These are phyloP conservation scores for Nannochloropsis gaditana DNA, from an alignment of 108 stramenopile genomes.

Conservation along the genomic window DNA sequence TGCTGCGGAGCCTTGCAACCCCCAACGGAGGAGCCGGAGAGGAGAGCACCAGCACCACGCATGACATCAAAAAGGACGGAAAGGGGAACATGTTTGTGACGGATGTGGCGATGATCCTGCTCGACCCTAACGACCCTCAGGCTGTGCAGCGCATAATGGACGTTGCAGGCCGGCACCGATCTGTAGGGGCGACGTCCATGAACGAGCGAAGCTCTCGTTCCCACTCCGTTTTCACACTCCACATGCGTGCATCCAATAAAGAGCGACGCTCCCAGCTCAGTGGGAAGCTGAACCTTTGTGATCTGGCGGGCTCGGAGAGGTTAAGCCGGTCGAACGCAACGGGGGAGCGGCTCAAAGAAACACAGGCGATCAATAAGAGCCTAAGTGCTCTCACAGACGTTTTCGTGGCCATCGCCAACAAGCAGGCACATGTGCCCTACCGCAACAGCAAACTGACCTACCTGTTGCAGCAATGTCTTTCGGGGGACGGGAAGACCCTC, in stretches of 20 bases:
- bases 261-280: slow-evolving; percentile 70
- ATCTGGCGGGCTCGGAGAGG: slow-evolving; percentile 61
- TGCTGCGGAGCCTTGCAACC: slow-evolving; percentile 56
- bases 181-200: slow-evolving; percentile 93
- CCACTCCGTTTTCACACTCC: slow-evolving; percentile 97
- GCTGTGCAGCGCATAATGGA: slow-evolving; percentile 74
- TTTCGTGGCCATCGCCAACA: slow-evolving; percentile 72
- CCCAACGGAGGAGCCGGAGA: slow-evolving; percentile 21
- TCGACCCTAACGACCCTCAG: slow-evolving; percentile 67
- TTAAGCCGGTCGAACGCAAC: slow-evolving; percentile 68
- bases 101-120: slow-evolving; percentile 69
- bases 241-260: slow-evolving; percentile 71
- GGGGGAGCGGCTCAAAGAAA: slow-evolving; percentile 55
- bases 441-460: slow-evolving; percentile 90
- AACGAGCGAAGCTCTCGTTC: slow-evolving; percentile 93
- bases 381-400: slow-evolving; percentile 61
- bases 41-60: neutral
- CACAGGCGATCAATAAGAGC: slow-evolving; percentile 60
- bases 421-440: slow-evolving; percentile 83
- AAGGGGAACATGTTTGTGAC: slow-evolving; percentile 65
- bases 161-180: slow-evolving; percentile 77
- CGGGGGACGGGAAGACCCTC: slow-evolving; percentile 90
- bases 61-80: slow-evolving; percentile 46
- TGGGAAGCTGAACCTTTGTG: slow-evolving; percentile 57
- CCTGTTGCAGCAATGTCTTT: slow-evolving; percentile 80